A percentile compares a stretch with the other conserved stretches of the same genome.
phyloP scores from a whole-genome alignment of 176 grass and related monocot species.

The Cymbopogon citratus region DNA sequence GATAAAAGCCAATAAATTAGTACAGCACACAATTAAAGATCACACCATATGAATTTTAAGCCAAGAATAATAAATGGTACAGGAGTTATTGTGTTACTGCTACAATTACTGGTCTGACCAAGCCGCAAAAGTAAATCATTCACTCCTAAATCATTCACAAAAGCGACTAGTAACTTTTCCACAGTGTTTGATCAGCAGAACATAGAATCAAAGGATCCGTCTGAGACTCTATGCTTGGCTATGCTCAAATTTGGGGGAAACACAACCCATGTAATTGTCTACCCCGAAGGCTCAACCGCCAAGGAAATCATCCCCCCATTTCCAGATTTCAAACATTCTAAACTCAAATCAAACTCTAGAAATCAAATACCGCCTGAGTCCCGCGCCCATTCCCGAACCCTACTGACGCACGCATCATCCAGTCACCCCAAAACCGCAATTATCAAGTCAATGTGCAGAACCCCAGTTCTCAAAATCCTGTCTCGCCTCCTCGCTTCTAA shows the following conservation, averaged over 20 bases:
- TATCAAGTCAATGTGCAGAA: neutral
- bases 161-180: neutral
- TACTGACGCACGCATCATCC: neutral
- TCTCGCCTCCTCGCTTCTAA: neutral
- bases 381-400: neutral
- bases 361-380: neutral
- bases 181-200: neutral
- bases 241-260: neutral
- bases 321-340: neutral
- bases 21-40: neutral
- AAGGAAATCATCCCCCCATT: neutral
- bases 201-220: neutral
- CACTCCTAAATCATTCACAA: neutral
- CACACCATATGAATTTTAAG: neutral
- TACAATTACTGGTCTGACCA: neutral
- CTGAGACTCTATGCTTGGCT: neutral
- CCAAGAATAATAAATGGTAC: neutral
- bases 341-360: neutral
- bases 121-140: neutral
- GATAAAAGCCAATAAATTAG: conserved; percentile 18
- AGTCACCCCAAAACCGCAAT: neutral
- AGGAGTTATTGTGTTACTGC: neutral
- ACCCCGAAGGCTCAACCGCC: neutral
- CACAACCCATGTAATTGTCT: neutral
- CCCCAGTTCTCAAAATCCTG: conserved; percentile 3